Conservation (phyloP, 768 basidiomycete genomes). For the Hirschioporus abietinus region DNA sequence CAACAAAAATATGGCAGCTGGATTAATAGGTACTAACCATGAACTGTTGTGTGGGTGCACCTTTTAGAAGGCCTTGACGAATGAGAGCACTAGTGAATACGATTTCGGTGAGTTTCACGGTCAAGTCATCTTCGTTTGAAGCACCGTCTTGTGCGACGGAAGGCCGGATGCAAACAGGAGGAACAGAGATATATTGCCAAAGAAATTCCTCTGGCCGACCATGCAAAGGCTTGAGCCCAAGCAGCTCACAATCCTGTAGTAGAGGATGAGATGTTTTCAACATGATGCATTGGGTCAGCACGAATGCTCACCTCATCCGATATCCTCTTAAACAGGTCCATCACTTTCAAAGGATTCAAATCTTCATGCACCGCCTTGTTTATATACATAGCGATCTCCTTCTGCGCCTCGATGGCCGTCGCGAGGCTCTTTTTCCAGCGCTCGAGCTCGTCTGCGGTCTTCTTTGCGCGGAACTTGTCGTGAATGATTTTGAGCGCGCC, state of each 20-base stretch:
- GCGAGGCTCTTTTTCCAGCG: conserved; percentile 80
- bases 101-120: conserved; percentile 95
- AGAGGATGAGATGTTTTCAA: conserved; percentile 2
- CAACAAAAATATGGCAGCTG: conserved; percentile 11
- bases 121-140: conserved; percentile 97
- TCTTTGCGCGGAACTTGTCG: conserved; percentile 95
- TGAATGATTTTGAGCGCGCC: conserved; percentile 95
- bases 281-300: not conserved
- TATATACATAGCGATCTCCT: conserved; percentile 78
- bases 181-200: conserved; percentile 98
- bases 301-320: conserved; percentile 77
- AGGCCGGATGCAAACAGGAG: conserved; percentile 95
- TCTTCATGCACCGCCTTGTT: conserved; percentile 90
- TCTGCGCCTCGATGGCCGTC: conserved; percentile 78
- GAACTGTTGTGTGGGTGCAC: conserved; percentile 81
- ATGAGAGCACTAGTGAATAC: conserved; percentile 92
- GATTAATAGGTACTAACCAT: no score
- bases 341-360: conserved; percentile 87
- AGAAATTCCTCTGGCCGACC: conserved; percentile 96
- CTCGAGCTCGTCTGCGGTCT: conserved; percentile 83
- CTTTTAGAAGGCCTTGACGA: conserved; percentile 83
- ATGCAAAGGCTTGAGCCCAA: conserved; percentile 82
- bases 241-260: conserved; percentile 83
- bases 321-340: conserved; percentile 89
- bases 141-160: conserved; percentile 97